Conservation (phyloP, 78 protist genomes). For the Guillardia theta region DNA sequence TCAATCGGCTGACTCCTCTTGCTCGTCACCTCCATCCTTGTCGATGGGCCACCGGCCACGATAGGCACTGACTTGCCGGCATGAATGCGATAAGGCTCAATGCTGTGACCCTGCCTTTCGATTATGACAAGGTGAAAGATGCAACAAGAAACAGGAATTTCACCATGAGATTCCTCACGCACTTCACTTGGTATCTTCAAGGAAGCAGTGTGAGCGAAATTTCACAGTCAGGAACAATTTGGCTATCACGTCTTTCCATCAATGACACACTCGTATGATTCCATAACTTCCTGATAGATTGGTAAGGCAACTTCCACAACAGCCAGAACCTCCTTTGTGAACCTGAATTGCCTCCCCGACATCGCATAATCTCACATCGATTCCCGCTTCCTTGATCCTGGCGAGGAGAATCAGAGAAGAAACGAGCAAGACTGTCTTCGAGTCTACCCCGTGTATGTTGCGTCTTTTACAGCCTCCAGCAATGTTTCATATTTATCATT, state of each 20-base stretch:
- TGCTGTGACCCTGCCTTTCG: neutral
- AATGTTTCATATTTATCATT: slow-evolving; percentile 81
- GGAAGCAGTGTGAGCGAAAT: too few species aligned
- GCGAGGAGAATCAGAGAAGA: too few species aligned
- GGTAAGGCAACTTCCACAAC: neutral
- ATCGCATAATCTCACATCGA: slow-evolving; percentile 93
- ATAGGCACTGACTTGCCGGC: slow-evolving; percentile 16
- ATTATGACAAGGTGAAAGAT: too few species aligned
- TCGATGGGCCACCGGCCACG: neutral
- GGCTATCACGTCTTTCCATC: neutral
- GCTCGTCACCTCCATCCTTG: neutral
- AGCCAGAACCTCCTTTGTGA: neutral
- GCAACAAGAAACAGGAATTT: too few species aligned
- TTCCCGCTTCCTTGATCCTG: slow-evolving; percentile 89
- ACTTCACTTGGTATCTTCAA: too few species aligned
- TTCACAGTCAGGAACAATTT: too few species aligned
- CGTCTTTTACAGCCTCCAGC: slow-evolving; percentile 87
- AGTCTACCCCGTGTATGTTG: slow-evolving; percentile 92
- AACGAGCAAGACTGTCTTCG: too few species aligned
- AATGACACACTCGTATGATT: neutral
- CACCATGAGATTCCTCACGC: too few species aligned
- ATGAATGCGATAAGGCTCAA: neutral
- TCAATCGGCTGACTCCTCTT: neutral
- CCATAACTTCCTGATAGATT: neutral
- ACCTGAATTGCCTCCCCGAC: slow-evolving; percentile 95